Conservation (phyloP, 768 basidiomycete genomes). For the Lactarius sp. region DNA sequence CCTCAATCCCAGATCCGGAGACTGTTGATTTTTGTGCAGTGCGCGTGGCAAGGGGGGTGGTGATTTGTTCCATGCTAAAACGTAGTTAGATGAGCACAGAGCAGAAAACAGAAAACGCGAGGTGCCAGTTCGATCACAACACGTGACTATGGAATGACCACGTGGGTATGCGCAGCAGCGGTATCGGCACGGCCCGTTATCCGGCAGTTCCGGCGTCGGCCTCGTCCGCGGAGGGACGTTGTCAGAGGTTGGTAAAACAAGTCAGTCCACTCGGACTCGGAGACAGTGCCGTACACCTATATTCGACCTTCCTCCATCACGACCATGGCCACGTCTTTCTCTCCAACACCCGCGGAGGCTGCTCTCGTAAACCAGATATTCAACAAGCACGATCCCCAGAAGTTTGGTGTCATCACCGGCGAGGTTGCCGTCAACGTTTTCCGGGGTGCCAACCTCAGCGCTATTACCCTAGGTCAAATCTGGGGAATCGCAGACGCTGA, state of each 20-base stretch:
- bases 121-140: neutral
- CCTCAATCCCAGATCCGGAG: slow-evolving; percentile 48
- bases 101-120: neutral
- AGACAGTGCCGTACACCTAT: neutral
- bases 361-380: slow-evolving; percentile 72
- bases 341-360: slow-evolving; percentile 44
- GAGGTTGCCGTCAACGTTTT: slow-evolving; percentile 88
- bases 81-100: neutral
- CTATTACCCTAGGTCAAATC: slow-evolving; percentile 80
- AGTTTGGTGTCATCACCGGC: slow-evolving; percentile 80
- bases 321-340: slow-evolving; percentile 41
- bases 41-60: slow-evolving; percentile 55
- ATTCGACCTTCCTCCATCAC: neutral
- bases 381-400: slow-evolving; percentile 65
- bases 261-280: no score
- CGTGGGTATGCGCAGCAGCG: no score
- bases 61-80: slow-evolving; percentile 64
- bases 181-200: no score
- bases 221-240: no score
- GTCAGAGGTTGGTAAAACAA: no score
- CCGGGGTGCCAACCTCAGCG: slow-evolving; percentile 72
- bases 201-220: neutral
- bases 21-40: slow-evolving; percentile 53
- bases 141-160: neutral
- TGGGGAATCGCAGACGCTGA: slow-evolving; percentile 92